Evolutionary conservation across 345 rosid genomes (phyloP).

Genomic region (Luvunga scandens): DNA sequence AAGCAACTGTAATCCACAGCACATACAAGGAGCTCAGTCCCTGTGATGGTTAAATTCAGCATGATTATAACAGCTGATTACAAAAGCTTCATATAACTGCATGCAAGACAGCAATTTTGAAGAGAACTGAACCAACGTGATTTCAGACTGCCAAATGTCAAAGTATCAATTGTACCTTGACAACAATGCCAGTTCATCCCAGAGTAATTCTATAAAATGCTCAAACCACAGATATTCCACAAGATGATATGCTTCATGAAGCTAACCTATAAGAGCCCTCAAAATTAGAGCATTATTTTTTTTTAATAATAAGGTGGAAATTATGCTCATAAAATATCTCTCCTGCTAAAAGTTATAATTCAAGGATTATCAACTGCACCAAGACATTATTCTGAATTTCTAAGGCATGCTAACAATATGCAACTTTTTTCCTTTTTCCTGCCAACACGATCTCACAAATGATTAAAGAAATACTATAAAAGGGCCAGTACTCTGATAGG

Average conservation of each 20-base stretch:
- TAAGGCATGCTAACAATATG: neutral
- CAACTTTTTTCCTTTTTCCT: neutral
- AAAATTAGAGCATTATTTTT: neutral
- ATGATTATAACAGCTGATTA: neutral
- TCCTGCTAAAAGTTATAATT: neutral
- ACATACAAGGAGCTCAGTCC: neutral
- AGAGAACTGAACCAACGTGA: constrained; percentile 5
- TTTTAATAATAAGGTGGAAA: neutral
- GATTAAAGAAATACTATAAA: neutral
- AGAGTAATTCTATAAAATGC: neutral
- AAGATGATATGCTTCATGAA: neutral
- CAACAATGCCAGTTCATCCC: neutral
- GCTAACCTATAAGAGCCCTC: neutral
- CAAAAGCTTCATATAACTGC: constrained; percentile 1
- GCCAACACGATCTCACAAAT: neutral
- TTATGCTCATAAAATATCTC: neutral
- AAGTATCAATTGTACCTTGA: neutral
- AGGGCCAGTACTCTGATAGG: neutral
- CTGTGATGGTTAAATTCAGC: neutral
- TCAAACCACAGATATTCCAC: neutral
- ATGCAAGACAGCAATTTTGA: neutral
- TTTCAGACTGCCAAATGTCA: neutral
- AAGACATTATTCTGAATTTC: neutral
- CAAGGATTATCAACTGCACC: neutral
- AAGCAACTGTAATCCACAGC: constrained; percentile 2